Evolutionary conservation across 345 rosid genomes (phyloP).

Genomic region (Carallia brachiata): DNA sequence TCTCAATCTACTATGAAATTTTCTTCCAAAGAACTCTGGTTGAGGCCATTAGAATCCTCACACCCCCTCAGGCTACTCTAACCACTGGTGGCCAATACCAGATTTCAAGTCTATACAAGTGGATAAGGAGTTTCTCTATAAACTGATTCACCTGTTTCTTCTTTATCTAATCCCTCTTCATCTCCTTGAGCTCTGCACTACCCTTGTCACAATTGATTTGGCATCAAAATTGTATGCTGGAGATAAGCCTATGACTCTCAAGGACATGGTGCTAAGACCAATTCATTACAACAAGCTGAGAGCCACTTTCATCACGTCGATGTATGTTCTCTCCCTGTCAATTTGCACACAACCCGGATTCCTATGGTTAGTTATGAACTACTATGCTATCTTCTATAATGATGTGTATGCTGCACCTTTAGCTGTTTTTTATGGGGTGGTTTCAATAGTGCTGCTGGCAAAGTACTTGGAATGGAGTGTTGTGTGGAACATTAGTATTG

Average conservation of each 20-base stretch:
- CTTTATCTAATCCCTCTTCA: slow-evolving; percentile 19
- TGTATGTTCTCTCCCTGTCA: slow-evolving; percentile 27
- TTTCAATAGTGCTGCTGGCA: slow-evolving; percentile 24
- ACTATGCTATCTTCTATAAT: not conserved
- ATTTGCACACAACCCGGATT: slow-evolving; percentile 28
- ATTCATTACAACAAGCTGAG: slow-evolving; percentile 1
- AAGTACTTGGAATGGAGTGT: slow-evolving; percentile 43
- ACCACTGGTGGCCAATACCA: slow-evolving; percentile 5
- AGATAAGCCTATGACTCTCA: slow-evolving; percentile 13
- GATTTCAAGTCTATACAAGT: not conserved
- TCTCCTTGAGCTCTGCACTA: slow-evolving; percentile 14
- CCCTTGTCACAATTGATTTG: not conserved
- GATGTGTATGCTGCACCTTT: not conserved
- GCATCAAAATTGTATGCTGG: slow-evolving; percentile 12
- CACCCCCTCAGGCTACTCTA: not conserved
- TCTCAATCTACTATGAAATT: slow-evolving; percentile 25
- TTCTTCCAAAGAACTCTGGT: slow-evolving; percentile 19
- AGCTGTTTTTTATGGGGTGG: slow-evolving; percentile 20
- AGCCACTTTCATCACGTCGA: slow-evolving; percentile 6
- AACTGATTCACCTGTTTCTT: slow-evolving; percentile 9
- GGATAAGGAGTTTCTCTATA: not conserved
- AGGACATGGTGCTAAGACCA: slow-evolving; percentile 4
- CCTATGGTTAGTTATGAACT: slow-evolving; percentile 30
- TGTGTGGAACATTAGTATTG: slow-evolving; percentile 45
- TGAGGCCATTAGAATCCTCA: slow-evolving; percentile 3